These are phyloP conservation scores for Didymella pomorum DNA, from an alignment of 2,329 filamentous ascomycete species.

Conservation along the genomic window DNA sequence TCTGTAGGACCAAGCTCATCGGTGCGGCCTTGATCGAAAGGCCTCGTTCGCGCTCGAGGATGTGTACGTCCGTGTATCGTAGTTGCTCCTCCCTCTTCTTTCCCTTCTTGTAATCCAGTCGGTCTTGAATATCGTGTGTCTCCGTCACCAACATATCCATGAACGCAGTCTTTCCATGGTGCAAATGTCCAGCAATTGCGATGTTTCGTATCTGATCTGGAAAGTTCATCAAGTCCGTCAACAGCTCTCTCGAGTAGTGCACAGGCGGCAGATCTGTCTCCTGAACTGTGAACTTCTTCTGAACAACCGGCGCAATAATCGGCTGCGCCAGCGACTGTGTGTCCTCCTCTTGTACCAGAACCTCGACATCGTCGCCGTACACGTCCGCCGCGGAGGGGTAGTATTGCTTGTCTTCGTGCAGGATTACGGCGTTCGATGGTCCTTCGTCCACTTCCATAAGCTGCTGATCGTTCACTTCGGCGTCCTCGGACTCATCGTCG, in stretches of 20 bases:
- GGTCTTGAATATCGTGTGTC: constrained; percentile 85
- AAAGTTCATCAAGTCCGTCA: constrained; percentile 95
- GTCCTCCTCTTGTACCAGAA: constrained; percentile 95
- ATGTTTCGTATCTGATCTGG: constrained; percentile 94
- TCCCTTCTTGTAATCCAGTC: constrained; percentile 81
- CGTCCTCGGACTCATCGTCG: constrained; percentile 65
- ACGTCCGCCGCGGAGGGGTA: constrained; percentile 98
- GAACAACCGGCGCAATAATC: constrained; percentile 89
- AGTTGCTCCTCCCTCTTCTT: constrained; percentile 87
- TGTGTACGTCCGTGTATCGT: constrained; percentile 91
- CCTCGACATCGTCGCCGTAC: constrained; percentile 93
- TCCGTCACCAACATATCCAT: constrained; percentile 98
- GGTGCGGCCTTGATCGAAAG: constrained; percentile 91
- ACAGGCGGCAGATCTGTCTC: constrained; percentile 90
- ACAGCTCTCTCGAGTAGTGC: constrained; percentile 86
- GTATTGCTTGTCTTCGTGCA: constrained; percentile 99
- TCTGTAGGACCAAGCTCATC: constrained; percentile 91
- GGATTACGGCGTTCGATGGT: constrained; percentile 93
- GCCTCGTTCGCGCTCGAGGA: constrained; percentile 87
- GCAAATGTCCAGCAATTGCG: constrained; percentile 88
- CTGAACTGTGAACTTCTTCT: constrained; percentile 95
- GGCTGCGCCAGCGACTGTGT: constrained; percentile 90
- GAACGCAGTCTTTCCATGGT: constrained; percentile 97
- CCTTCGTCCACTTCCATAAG: constrained; percentile 94
- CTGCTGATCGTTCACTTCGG: constrained; percentile 71